phyloP scores from a whole-genome alignment of 768 basidiomycete species.

The Asterophora parasitica region DNA sequence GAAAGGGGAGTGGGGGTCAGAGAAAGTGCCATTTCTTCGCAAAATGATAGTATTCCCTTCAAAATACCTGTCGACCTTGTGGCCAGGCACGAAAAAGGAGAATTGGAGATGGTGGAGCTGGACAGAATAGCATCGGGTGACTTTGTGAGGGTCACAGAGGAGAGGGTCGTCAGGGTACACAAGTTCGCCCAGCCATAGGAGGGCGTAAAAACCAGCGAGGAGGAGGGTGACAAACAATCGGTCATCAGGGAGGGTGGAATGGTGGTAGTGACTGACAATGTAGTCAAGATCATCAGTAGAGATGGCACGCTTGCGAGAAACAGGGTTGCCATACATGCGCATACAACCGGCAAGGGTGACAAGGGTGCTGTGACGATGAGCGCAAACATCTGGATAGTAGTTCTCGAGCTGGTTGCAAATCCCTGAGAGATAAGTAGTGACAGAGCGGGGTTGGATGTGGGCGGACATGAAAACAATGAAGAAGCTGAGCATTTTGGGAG shows the following conservation, averaged over 20 bases:
- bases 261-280: background rate
- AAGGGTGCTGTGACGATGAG: too few species aligned
- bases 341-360: too few species aligned
- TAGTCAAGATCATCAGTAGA: background rate
- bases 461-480: too few species aligned
- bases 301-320: conserved; percentile 1
- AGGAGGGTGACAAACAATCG: conserved; percentile 24
- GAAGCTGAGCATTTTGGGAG: too few species aligned
- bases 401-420: too few species aligned
- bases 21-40: background rate
- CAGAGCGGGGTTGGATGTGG: too few species aligned
- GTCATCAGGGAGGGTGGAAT: conserved; percentile 17
- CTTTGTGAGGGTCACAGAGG: conserved; percentile 14
- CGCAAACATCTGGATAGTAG: too few species aligned
- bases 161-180: conserved; percentile 21
- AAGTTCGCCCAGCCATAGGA: conserved; percentile 31
- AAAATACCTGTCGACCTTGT: conserved; percentile 34
- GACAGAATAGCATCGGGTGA: conserved; percentile 15
- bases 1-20: conserved; percentile 17
- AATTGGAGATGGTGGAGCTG: conserved; percentile 10
- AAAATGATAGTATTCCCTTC: conserved; percentile 22
- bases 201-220: conserved; percentile 24
- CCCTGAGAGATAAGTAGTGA: too few species aligned
- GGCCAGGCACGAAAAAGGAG: conserved; percentile 23
- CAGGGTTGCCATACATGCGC: too few species aligned